Base-by-base conservation (phyloP, 2,329 filamentous ascomycete genomes). In the Colletotrichum costaricense region DNA sequence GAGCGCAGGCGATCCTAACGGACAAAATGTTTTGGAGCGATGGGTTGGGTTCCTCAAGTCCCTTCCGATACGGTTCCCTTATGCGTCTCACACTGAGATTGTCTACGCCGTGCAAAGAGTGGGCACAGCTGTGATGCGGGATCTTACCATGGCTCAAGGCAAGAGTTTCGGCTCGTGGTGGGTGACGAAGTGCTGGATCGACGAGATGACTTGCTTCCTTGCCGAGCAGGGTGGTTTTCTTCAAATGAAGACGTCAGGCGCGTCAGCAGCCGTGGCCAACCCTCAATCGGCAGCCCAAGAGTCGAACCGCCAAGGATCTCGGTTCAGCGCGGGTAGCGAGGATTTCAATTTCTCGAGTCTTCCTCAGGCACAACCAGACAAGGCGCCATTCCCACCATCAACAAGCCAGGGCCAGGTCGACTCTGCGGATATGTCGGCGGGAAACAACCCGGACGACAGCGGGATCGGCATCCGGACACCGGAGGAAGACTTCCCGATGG, bases 101-200 rank as follows among this genome's bases (percentile, higher is more conserved):
- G 90, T 97, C 11, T 93, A 92, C 83, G 94, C 92, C 76, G 92
- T 96, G 54, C 92, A 94, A 77, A 89, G 92, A 28, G 86, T 97
- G 26, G 93, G 94, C 14, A 94, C 93, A 8, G 91, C 93, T 24
- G 92, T 94, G 22, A 91, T 97, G 85, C 89, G 94, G 67, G 95
- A 97, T 78, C 89, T 97, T 70, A 97, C 94, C 0, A 91, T 97
- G 63, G 88, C 91, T 54, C 92, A 93, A 76, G 93, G 93, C 22
- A 91, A 92, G 79, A 95, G 93, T 79, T 97, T 96, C 79, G 93
- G 94, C n/a, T 92, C 93, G 6, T 97, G 95, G 95, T 97, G 94
- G 94, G 94, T 98, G 71, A 95, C 95, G 4, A 98, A 98, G 81
- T 95, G 96, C 71, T 98, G 96, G 88, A 90, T 98, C 65, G 95